Percentiles rank a stretch among this genome's conserved stretches.
These are phyloP conservation scores for Helenozyma baotianmanensis DNA, from an alignment of 805 yeast genomes.

Conservation along the genomic window DNA sequence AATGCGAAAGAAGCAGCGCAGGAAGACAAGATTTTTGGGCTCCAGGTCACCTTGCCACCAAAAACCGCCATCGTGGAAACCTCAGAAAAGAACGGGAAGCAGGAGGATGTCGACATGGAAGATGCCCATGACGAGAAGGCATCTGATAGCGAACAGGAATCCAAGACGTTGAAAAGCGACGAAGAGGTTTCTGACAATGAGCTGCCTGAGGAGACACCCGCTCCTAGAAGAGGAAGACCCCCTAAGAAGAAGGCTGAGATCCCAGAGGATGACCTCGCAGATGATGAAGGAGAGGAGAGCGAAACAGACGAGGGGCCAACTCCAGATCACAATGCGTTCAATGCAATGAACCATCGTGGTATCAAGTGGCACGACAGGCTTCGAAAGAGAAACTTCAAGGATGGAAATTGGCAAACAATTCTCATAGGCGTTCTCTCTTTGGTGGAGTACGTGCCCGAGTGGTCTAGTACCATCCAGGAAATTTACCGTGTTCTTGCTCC, in stretches of 20 bases:
- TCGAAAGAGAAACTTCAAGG: slow-evolving; percentile 66
- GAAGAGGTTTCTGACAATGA: slow-evolving; percentile 16
- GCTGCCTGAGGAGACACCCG: slow-evolving; percentile 9
- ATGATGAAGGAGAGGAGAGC: slow-evolving; percentile 21
- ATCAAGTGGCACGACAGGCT: slow-evolving; percentile 75
- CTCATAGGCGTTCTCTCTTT: slow-evolving; percentile 67
- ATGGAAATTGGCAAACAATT: slow-evolving; percentile 82
- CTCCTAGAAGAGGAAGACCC: slow-evolving; percentile 7
- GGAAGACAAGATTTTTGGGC: slow-evolving; percentile 30
- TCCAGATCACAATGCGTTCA: slow-evolving; percentile 41
- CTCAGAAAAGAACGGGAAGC: slow-evolving; percentile 5
- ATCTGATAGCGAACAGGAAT: slow-evolving; percentile 19
- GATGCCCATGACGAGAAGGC: slow-evolving; percentile 11
- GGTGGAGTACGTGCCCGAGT: slow-evolving; percentile 54
- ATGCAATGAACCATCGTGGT: slow-evolving; percentile 52
- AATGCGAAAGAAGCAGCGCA: slow-evolving; percentile 23
- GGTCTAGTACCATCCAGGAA: slow-evolving; percentile 43
- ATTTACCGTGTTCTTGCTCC: slow-evolving; percentile 60
- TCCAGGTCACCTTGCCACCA: slow-evolving; percentile 29
- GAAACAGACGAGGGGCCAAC: slow-evolving; percentile 1
- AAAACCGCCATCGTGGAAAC: slow-evolving; percentile 18
- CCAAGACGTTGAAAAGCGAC: slow-evolving; percentile 18
- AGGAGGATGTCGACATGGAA: slow-evolving; percentile 21
- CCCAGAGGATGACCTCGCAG: slow-evolving; percentile 19
- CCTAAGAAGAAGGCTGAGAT: slow-evolving; percentile 15